A percentile compares a stretch with the other conserved stretches of the same genome.
Evolutionary conservation across 164 flowering plant genomes (phyloP).

Genomic region (Magnolia officinalis): DNA sequence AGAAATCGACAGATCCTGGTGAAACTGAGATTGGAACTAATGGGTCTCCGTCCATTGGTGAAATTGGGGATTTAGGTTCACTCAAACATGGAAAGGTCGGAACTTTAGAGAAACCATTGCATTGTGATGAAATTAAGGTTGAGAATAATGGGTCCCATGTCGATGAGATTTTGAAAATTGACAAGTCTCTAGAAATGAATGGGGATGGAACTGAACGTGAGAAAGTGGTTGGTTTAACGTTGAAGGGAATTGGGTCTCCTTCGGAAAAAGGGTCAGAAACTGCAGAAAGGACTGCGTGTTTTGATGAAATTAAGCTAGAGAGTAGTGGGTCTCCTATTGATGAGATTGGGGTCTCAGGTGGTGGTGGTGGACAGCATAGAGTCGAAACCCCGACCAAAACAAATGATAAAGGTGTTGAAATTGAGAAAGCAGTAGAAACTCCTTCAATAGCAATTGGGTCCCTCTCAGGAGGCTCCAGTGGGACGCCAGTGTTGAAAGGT

Average conservation of each 20-base stretch:
- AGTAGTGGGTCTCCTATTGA: background rate
- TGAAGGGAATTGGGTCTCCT: background rate
- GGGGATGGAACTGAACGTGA: background rate
- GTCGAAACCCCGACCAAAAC: background rate
- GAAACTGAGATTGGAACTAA: background rate
- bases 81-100: too few species aligned
- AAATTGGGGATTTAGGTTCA: too few species aligned
- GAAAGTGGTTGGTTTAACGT: background rate
- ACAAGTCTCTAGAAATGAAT: background rate
- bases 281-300: background rate
- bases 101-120: too few species aligned
- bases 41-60: background rate
- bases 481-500: slow-evolving; percentile 46
- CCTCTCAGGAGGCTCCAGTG: slow-evolving; percentile 15
- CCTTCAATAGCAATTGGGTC: slow-evolving; percentile 15
- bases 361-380: background rate
- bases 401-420: slow-evolving; percentile 14
- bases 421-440: slow-evolving; percentile 13
- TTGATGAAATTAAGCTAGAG: slow-evolving; percentile 1
- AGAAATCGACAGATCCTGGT: background rate
- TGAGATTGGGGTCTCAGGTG: background rate
- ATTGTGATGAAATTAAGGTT: background rate
- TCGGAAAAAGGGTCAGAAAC: background rate
- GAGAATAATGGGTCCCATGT: slow-evolving; percentile 5
- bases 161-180: background rate